These are phyloP conservation scores for Boletus pseudopeckii DNA, from an alignment of 768 basidiomycete species.

Conservation along the genomic window DNA sequence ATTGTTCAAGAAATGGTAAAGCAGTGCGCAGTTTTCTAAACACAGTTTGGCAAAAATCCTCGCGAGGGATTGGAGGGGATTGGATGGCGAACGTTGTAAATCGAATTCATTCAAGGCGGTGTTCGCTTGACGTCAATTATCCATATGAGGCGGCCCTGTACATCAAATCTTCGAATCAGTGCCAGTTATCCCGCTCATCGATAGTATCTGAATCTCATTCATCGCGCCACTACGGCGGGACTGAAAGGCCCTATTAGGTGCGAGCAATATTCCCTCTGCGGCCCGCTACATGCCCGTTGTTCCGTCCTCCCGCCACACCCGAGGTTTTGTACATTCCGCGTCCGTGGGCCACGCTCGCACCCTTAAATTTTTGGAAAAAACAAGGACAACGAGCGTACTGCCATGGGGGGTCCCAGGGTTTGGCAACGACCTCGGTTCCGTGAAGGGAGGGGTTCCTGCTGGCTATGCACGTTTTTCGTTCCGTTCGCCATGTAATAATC, in stretches of 20 bases:
- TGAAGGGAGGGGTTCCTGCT: neutral
- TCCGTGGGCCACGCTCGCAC: neutral
- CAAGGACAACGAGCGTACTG: neutral
- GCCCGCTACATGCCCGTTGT: neutral
- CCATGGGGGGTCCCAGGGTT: neutral
- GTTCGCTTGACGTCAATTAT: no score
- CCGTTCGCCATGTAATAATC: neutral
- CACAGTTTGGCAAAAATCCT: neutral
- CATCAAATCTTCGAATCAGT: neutral
- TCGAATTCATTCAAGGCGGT: neutral
- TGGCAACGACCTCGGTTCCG: neutral
- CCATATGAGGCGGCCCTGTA: no score
- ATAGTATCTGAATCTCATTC: neutral
- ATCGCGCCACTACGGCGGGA: neutral
- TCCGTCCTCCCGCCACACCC: neutral
- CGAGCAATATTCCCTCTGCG: neutral
- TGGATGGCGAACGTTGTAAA: neutral
- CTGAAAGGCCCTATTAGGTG: neutral
- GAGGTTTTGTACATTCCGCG: neutral
- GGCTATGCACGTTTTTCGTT: neutral
- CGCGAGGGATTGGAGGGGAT: no score
- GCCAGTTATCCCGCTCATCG: neutral
- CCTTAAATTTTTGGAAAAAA: neutral
- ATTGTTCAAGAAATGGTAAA: neutral
- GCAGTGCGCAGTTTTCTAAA: neutral